Base-by-base conservation (phyloP, 257 asterid species). In the Salvia rosmarinus region DNA sequence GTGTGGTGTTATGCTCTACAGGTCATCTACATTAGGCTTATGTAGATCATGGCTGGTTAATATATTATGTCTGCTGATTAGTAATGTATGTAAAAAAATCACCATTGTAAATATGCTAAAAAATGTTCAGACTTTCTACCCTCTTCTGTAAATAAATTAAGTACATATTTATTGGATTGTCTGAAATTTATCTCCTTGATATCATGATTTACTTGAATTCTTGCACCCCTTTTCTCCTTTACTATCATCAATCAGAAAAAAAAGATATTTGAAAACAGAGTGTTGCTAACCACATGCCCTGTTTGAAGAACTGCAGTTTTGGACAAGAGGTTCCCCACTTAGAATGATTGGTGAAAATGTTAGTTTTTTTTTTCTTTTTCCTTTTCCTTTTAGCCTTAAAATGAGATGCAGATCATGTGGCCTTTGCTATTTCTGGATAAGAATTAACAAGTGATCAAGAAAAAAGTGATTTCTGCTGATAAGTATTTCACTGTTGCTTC, bases 71-170 rank as follows among this genome's bases (percentile, higher is more conserved):
- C 50, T 68, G 54, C 71, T 74, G 70, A 50, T 67, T 75, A 51
- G 17, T 77, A 47, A 68, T 78, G 85, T 80, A n/a, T n/a, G n/a
- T n/a, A n/a, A n/a, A 73, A 72, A 75, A 65, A 75, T 62, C 50
- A 61, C 72, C 75, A 34, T 9, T 68, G 81, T 76, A 70, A 65
- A 75, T 71, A 56, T 75, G 76, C 74, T 73, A 21, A 39, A 32
- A 4, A 68, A 66, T 73, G 68, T 76, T 77, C 56, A 40, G 20
- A 47, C 20, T 50, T 71, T 51, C 56, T 23, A 58, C 34, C 72
- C 67, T 71, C 76, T 70, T 76, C 25, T 64, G 86, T 83, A 78
- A 81, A 81, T 76, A 76, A 75, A 69, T 35, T 46, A 30, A 67
- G 67, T 74, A 49, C 46, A 68, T 68, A 67, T 44, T 37, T 47